A percentile compares a stretch with the other conserved stretches of the same genome.
Evolutionary conservation across 2,329 filamentous ascomycete genomes (phyloP).

Genomic region (Grosmannia clavigera): DNA sequence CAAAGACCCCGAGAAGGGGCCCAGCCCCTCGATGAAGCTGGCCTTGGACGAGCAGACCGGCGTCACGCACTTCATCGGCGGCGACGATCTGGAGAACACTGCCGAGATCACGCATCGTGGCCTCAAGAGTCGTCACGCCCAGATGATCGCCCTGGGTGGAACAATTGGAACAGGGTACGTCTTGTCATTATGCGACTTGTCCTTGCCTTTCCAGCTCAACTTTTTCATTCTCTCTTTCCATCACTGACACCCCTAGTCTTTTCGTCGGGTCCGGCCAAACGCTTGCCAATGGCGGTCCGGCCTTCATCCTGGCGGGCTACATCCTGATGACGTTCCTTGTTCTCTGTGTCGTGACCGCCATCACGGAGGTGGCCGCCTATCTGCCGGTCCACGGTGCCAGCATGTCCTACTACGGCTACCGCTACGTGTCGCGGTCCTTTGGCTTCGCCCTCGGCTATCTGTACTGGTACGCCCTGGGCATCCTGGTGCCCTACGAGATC

Average conservation of each 20-base stretch:
- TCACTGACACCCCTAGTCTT: conserved; percentile 16
- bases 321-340: conserved; percentile 22
- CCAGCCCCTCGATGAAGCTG: neutral
- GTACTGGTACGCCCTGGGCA: conserved; percentile 35
- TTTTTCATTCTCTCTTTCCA: neutral
- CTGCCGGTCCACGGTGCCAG: conserved; percentile 41
- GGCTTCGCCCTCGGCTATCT: conserved; percentile 37
- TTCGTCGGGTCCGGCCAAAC: conserved; percentile 8
- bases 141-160: conserved; percentile 37
- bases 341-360: conserved; percentile 20
- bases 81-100: neutral
- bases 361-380: conserved; percentile 49
- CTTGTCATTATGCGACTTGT: neutral
- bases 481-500: conserved; percentile 34
- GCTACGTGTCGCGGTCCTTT: conserved; percentile 31
- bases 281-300: conserved; percentile 11
- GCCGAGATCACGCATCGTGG: conserved; percentile 5
- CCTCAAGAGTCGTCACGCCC: conserved; percentile 32
- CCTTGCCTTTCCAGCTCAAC: no score
- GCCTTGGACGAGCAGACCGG: neutral
- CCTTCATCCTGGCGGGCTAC: conserved; percentile 20
- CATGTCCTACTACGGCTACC: conserved; percentile 33
- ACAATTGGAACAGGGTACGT: conserved; percentile 32
- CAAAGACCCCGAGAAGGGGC: neutral
- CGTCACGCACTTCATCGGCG: neutral